Base-by-base conservation (phyloP, 441 rosid genomes). In the Sinapis alba region DNA sequence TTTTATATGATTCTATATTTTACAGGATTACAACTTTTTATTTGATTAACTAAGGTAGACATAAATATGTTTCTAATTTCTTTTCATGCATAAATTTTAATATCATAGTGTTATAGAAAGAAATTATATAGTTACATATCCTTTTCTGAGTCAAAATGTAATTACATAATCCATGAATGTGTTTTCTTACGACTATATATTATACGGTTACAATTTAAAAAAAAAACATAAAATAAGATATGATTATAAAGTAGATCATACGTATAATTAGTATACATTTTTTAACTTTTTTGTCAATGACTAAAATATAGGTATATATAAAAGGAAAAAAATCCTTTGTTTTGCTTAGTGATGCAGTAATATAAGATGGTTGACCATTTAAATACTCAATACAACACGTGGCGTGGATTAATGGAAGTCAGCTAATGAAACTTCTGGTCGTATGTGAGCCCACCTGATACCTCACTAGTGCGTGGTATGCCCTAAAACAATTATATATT, bases 381-480 rank as follows among this genome's bases (percentile, higher is more conserved):
- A 43, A 16, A 11, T 2, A 1, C 7, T 36, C 0, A 30, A 61
- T 2, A 21, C 3, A 3, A 79, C 82, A 76, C 73, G 76, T 81
- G 82, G 84, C 81, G 16, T n/a, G 18, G 53, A 59, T 30, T 53
- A 27, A 65, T 69, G 4, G 26, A 75, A 59, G 65, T 15, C 69
- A 75, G 75, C 26, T 69, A 54, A 26, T 53, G 79, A 62, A 79
- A 78, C 32, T 60, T 41, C 79, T 79, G 68, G 77, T 57, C 56
- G 53, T 56, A 16, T 6, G 47, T 69, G 78, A 82, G 76, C 51
- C 79, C 80, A 65, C 38, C 30, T 7, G 82, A 71, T 75, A 30
- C 65, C 75, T 76, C 81, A 63, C 81, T 21, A 82, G 76, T 76
- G 80, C 85, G 75, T 30, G 74, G 77, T 56, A 57, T 60, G 81